Evolutionary conservation across 2,329 filamentous ascomycete genomes (phyloP), one percentile per base, ranked within the genome.

Genomic region (Fusarium multiceps): DNA sequence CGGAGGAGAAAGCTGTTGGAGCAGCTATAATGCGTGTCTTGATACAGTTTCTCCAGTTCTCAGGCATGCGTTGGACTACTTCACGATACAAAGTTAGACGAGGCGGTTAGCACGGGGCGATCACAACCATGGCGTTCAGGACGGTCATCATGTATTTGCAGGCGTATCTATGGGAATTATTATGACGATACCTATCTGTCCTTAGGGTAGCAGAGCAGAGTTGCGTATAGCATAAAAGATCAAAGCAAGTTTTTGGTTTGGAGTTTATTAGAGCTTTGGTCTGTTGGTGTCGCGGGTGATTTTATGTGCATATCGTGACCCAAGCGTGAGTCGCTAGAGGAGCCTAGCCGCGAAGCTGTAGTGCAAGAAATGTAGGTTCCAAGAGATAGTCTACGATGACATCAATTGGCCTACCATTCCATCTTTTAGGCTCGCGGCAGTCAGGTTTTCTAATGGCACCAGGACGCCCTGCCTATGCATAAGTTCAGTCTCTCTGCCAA

Each of bases 1-100:
- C 88, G 94, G 80, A 89, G 93, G 78, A 88, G 90, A 80, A 93
- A 91, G 79, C 82, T 99, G 66, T 82, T 99, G 72, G 93, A 98
- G 74, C 95, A 96, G 82, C 85, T 97, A 64, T 84, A 76, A 75
- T 48, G 45, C 20, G n/a, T 18, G 27, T 7, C 30, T 21, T 27
- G 18, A 42, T 46, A 21, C 25, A 43, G 10, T 18, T 55, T 6
- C 21, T 25, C 4, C 16, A 37, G 32, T n/a, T n/a, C 16, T 37
- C 32, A 37, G 1, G 3, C 7, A 23, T 3, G 3, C n/a, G 7
- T 5, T 20, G 8, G 27, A 37, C 23, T 28, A 28, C 40, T 13
- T 13, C 27, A 49, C 20, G 27, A 21, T 27, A 21, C 23, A 8
- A 45, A 18, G n/a, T 28, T 62, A 18, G 54, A 50, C 41, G 45